Percentiles rank a stretch among this genome's conserved stretches.
Evolutionary conservation across 208 protist species (phyloP).

Genomic region (Leishmania amazonensis): DNA sequence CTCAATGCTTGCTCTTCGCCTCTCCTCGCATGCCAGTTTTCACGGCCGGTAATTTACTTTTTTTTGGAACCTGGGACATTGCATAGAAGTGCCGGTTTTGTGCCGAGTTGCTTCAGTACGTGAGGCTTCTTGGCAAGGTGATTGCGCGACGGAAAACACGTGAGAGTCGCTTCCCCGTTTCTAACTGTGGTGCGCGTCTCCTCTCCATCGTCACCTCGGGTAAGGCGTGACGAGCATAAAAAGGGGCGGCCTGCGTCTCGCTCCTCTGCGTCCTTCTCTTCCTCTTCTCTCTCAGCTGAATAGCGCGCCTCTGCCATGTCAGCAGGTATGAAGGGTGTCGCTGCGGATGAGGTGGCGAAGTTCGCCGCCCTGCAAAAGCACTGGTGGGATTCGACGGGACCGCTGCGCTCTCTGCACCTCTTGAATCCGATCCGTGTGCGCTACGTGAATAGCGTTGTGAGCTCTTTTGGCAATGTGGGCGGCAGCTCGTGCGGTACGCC

Average conservation of each 20-base stretch:
- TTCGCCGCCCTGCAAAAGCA: constrained; percentile 69
- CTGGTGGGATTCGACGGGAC: constrained; percentile 90
- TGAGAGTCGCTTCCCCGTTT: neutral
- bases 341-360: constrained; percentile 76
- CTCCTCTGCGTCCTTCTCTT: neutral
- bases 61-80: neutral
- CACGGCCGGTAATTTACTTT: neutral
- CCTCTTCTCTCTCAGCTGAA: neutral
- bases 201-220: neutral
- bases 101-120: neutral
- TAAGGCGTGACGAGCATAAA: neutral
- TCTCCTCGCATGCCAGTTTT: neutral
- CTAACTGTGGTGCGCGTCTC: neutral
- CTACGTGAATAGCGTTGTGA: constrained; percentile 72
- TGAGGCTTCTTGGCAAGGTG: neutral
- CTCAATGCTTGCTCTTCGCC: neutral
- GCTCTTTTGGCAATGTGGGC: constrained; percentile 36
- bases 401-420: constrained; percentile 89
- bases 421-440: constrained; percentile 92
- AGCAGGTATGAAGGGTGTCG: constrained; percentile 37
- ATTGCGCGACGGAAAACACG: neutral
- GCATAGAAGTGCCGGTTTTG: neutral
- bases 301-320: neutral
- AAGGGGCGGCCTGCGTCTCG: neutral
- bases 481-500: constrained; percentile 13